These are phyloP conservation scores for Paraphoma chrysanthemicola DNA, from an alignment of 2,329 filamentous ascomycete genomes.

Conservation along the genomic window DNA sequence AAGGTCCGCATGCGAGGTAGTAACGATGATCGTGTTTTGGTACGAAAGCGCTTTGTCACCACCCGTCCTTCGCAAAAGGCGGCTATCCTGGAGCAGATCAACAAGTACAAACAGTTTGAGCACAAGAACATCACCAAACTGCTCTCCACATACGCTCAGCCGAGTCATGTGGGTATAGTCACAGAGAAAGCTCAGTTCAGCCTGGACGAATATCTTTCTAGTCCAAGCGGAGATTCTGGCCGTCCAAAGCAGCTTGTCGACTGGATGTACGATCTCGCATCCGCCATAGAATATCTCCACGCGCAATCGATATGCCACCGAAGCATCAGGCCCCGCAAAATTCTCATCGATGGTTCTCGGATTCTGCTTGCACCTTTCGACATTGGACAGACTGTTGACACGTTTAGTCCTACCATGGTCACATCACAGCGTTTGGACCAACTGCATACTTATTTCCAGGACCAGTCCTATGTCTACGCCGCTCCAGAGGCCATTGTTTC, in stretches of 20 bases:
- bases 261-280: constrained; percentile 51
- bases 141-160: constrained; percentile 48
- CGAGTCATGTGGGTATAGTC: constrained; percentile 45
- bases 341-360: constrained; percentile 44
- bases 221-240: constrained; percentile 35
- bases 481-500: constrained; percentile 48
- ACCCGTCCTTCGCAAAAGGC: constrained; percentile 45
- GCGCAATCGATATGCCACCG: constrained; percentile 46
- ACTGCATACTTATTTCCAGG: constrained; percentile 38
- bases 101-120: constrained; percentile 46
- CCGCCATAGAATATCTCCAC: constrained; percentile 48
- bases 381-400: constrained; percentile 37
- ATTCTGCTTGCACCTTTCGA: constrained; percentile 48
- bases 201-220: constrained; percentile 47
- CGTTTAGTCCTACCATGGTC: constrained; percentile 35
- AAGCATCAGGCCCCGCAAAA: constrained; percentile 48
- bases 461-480: constrained; percentile 47
- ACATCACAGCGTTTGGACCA: constrained; percentile 40
- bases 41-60: constrained; percentile 47
- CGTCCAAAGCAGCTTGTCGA: constrained; percentile 45
- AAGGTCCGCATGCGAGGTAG: constrained; percentile 44
- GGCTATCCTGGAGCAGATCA: constrained; percentile 45
- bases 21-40: constrained; percentile 41
- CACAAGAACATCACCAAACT: constrained; percentile 49
- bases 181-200: constrained; percentile 42